Evolutionary conservation across 2,329 filamentous ascomycete genomes (phyloP).

Genomic region (Elsinoe ampelina): DNA sequence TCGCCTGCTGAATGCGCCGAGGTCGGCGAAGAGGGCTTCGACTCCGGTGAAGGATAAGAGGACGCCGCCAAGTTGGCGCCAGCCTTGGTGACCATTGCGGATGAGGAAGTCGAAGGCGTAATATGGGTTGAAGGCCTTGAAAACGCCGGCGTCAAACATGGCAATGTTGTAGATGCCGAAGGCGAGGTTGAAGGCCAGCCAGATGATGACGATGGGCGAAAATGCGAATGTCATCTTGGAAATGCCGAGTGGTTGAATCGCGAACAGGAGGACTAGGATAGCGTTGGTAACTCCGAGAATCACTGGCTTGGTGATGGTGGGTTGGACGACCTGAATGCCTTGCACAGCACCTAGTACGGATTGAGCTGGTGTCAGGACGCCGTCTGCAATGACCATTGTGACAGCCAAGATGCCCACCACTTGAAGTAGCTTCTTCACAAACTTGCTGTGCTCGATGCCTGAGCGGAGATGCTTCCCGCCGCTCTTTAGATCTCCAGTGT

Average conservation of each 20-base stretch:
- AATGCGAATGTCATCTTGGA: conserved; percentile 51
- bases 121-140: conserved; percentile 46
- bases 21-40: conserved; percentile 69
- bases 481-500: conserved; percentile 46
- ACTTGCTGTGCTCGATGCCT: conserved; percentile 48
- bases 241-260: conserved; percentile 56
- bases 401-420: conserved; percentile 56
- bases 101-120: conserved; percentile 54
- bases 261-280: conserved; percentile 55
- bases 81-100: conserved; percentile 50
- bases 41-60: conserved; percentile 67
- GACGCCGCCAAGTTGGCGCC: conserved; percentile 57
- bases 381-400: conserved; percentile 58
- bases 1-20: conserved; percentile 59
- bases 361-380: conserved; percentile 59
- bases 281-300: conserved; percentile 57
- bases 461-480: conserved; percentile 46
- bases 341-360: conserved; percentile 62
- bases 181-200: conserved; percentile 54
- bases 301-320: conserved; percentile 45
- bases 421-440: conserved; percentile 48
- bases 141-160: conserved; percentile 39
- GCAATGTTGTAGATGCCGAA: conserved; percentile 54
- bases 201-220: conserved; percentile 58
- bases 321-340: conserved; percentile 49